Evolutionary conservation across 2,329 filamentous ascomycete genomes (phyloP), one percentile per base, ranked within the genome.

Genomic region (Fusarium floridanum): DNA sequence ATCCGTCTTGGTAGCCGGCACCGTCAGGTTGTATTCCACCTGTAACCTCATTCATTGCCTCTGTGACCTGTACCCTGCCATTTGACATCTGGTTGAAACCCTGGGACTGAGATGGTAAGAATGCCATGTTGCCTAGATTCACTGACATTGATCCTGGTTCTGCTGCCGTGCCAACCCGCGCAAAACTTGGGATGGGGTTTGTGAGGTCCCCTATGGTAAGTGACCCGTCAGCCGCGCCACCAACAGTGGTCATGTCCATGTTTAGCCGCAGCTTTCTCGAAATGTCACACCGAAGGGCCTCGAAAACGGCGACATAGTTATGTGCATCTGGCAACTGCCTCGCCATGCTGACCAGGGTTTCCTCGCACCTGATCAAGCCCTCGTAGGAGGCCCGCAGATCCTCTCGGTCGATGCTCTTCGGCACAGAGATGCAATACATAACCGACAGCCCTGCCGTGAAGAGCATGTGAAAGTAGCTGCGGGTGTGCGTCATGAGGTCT

Each of bases 401-500:
- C 2, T 73, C 56, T 1, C 17, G 39, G 0, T 50, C 22, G 24
- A 70, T 70, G 14, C 53, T 64, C 16, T 70, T 73, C 0, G 71
- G 70, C 9, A 76, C 43, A 0, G 78, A 77, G 8, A 78, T 64
- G 61, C 77, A 77, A 66, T 79, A 82, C 65, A 85, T 81, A 1
- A 84, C 77, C 6, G 80, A 83, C 0, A 87, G 67, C 0, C 85
- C 85, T 4, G 85, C 84, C 0, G 85, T 85, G 56, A 87, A 87
- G 4, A 87, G 82, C 56, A 84, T 82, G 61, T 87, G 85, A 29
- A 87, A 87, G 68, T 87, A 87, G 55, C 83, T 86, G n/a, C 85
- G 78, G 0, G 86, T 86, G 64, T 83, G 85, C 0, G 83, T 86
- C 39, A 86, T 84, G 14, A 80, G 77, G 0, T 41, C 37, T 3